Base-by-base conservation (phyloP, 768 basidiomycete genomes). In the Symmetrospora coprosmae region DNA sequence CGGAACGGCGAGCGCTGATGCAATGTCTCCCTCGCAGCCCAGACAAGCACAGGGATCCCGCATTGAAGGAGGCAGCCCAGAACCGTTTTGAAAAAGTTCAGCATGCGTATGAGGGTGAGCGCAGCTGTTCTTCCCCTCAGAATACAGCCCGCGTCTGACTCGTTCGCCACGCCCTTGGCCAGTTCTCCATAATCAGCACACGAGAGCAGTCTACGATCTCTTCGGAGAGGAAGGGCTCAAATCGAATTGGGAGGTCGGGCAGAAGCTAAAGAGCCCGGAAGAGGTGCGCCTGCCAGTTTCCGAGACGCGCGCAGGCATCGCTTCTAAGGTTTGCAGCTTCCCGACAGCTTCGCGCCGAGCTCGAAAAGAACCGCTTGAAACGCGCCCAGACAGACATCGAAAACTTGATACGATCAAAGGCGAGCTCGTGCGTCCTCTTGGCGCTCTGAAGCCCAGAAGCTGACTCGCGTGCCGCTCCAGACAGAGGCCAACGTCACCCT, bases 121-220 rank as follows among this genome's bases (percentile, higher is more conserved):
- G n/a, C n/a, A n/a, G n/a, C n/a, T n/a, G n/a, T n/a, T n/a, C n/a
- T n/a, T n/a, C n/a, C n/a, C n/a, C n/a, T n/a, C n/a, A n/a, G n/a
- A n/a, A n/a, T n/a, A n/a, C n/a, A n/a, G n/a, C n/a, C n/a, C n/a
- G n/a, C n/a, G n/a, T n/a, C n/a, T n/a, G n/a, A n/a, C n/a, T n/a
- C n/a, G n/a, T n/a, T n/a, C n/a, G n/a, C n/a, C n/a, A n/a, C n/a
- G n/a, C n/a, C n/a, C n/a, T n/a, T n/a, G n/a, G n/a, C n/a, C n/a
- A n/a, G n/a, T n/a, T n/a, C n/a, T n/a, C n/a, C n/a, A 81, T 35
- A 84, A 89, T 61, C 63, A 66, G 27, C 65, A 72, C 19, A 67
- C 68, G 62, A 50, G 86, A 21, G 81, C 81, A 50, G 80, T 87
- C 5, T 87, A 89, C 71, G 85, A 88, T 69, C 71, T 77, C 31